A percentile compares a stretch with the other conserved stretches of the same genome.
Conservation (phyloP, 139 green algal species). For the Mychonastes homosphaera region DNA sequence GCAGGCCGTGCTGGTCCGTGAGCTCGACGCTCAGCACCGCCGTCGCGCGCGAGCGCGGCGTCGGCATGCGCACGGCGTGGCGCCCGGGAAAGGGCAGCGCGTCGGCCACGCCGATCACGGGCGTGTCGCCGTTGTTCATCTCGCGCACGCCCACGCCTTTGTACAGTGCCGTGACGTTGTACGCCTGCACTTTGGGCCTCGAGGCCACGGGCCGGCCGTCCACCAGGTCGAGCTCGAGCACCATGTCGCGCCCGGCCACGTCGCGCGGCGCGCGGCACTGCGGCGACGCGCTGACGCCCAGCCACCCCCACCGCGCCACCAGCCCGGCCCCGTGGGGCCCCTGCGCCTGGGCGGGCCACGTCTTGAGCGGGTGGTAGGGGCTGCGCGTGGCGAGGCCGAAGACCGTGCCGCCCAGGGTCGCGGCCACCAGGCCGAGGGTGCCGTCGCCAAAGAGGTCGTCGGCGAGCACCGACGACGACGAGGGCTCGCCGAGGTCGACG, state of each 20-base stretch:
- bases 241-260: conserved; percentile 60
- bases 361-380: conserved; percentile 61
- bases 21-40: conserved; percentile 67
- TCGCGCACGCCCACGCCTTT: conserved; percentile 54
- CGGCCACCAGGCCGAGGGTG: conserved; percentile 73
- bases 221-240: conserved; percentile 48
- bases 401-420: conserved; percentile 93
- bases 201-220: conserved; percentile 26
- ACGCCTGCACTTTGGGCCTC: conserved; percentile 27
- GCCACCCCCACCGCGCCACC: conserved; percentile 44
- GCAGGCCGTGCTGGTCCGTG: conserved; percentile 40
- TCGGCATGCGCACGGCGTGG: conserved; percentile 52
- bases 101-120: conserved; percentile 68
- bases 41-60: conserved; percentile 53
- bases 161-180: conserved; percentile 59
- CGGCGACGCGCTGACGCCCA: conserved; percentile 57
- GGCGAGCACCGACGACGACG: conserved; percentile 74
- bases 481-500: conserved; percentile 84
- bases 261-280: conserved; percentile 47
- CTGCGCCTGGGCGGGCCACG: conserved; percentile 20
- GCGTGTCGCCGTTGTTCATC: conserved; percentile 57
- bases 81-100: conserved; percentile 48
- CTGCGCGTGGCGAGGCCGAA: conserved; percentile 70
- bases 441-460: conserved; percentile 82
- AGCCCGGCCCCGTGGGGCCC: conserved; percentile 53